Conservation (phyloP, 805 yeast species). For the Candida michaelii region DNA sequence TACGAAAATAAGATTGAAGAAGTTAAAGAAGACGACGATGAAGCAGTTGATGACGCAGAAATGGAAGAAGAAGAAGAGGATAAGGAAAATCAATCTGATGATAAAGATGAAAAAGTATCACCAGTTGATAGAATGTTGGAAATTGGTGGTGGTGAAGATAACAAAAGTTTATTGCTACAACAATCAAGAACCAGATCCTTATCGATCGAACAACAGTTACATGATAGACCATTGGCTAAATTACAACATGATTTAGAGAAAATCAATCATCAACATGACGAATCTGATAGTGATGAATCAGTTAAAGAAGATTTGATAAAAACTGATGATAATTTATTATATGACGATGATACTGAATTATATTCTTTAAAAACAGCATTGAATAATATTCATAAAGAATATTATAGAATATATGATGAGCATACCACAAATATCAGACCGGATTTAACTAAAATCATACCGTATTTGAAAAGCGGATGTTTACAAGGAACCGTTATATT, state of each 20-base stretch:
- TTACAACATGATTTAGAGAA: conserved; percentile 71
- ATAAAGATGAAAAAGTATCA: conserved; percentile 17
- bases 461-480: conserved; percentile 66
- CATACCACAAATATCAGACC: conserved; percentile 38
- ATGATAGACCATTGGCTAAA: conserved; percentile 81
- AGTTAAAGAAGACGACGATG: conserved; percentile 19
- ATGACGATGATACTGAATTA: conserved; percentile 82
- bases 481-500: conserved; percentile 68
- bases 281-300: conserved; percentile 20
- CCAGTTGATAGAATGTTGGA: conserved; percentile 53
- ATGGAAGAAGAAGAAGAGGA: conserved; percentile 10
- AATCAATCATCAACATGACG: conserved; percentile 33
- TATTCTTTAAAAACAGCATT: conserved; percentile 61
- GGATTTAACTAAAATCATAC: conserved; percentile 70
- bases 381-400: conserved; percentile 61
- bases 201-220: conserved; percentile 74
- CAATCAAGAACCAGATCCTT: conserved; percentile 66
- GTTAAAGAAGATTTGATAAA: conserved; percentile 12
- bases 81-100: conserved; percentile 8
- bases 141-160: conserved; percentile 51
- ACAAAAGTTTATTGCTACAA: conserved; percentile 48
- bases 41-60: not conserved
- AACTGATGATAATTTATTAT: conserved; percentile 50
- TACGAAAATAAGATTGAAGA: conserved; percentile 25
- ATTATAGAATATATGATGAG: conserved; percentile 54